Evolutionary conservation across 495 filamentous ascomycete genomes (phyloP).

Genomic region (Parathielavia appendiculata): DNA sequence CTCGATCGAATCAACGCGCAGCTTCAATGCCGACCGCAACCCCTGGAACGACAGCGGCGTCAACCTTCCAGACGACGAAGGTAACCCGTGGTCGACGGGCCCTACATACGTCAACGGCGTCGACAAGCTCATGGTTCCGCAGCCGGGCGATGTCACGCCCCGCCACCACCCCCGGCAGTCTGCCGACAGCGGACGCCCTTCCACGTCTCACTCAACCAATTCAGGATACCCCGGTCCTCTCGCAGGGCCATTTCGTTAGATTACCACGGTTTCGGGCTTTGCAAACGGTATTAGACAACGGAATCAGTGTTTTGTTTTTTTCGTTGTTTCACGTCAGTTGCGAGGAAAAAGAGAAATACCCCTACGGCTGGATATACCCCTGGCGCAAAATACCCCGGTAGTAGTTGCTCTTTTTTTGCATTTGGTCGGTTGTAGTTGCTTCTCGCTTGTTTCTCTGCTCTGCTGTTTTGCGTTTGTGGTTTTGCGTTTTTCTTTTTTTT

Average conservation of each 20-base stretch:
- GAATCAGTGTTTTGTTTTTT: conserved; percentile 4
- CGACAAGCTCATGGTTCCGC: conserved; percentile 63
- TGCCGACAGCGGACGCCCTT: conserved; percentile 84
- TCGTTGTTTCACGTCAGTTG: conserved; percentile 22
- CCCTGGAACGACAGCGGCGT: conserved; percentile 96
- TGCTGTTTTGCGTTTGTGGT: conserved; percentile 4
- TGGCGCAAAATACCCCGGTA: conserved; percentile 48
- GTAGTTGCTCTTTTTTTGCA: conserved; percentile 52
- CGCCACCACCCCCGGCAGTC: conserved; percentile 75
- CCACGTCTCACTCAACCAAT: conserved; percentile 86
- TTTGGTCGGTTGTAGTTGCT: conserved; percentile 50
- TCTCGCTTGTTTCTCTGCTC: conserved; percentile 1
- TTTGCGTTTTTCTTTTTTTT: not conserved
- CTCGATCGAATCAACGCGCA: conserved; percentile 86
- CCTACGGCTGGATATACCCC: conserved; percentile 55
- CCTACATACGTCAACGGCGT: conserved; percentile 55
- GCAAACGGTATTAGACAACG: not conserved
- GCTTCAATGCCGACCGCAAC: conserved; percentile 80
- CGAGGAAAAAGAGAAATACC: conserved; percentile 41
- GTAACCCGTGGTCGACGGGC: conserved; percentile 53
- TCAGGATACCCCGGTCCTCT: conserved; percentile 89
- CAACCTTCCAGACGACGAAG: conserved; percentile 81
- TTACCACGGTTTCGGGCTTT: conserved; percentile 34
- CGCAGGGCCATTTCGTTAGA: conserved; percentile 72
- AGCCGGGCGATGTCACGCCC: conserved; percentile 72